These are phyloP conservation scores for Mortierella sp. DNA, from an alignment of 371 early-diverging fungal genomes.

Conservation along the genomic window DNA sequence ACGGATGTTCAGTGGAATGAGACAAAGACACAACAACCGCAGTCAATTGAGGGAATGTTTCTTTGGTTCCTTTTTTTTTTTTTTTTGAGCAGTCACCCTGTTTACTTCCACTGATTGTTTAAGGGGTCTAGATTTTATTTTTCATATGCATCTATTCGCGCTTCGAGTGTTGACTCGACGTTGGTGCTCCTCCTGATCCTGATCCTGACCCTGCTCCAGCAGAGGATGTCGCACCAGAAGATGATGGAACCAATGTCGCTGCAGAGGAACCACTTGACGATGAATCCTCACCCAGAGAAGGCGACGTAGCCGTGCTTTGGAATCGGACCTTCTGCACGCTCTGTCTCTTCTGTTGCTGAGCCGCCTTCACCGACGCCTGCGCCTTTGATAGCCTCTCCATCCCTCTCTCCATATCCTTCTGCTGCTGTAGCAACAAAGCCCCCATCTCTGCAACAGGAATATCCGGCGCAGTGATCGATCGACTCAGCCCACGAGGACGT, in stretches of 20 bases:
- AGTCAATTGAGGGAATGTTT: constrained; percentile 2
- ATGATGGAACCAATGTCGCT: not conserved
- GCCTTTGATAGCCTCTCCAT: constrained; percentile 45
- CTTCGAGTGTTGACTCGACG: not conserved
- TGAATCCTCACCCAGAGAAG: not conserved
- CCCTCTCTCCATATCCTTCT: constrained; percentile 44
- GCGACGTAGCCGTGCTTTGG: constrained; percentile 7
- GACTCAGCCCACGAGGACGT: constrained; percentile 39
- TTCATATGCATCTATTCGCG: too few relatives aligned
- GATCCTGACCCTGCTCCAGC: not conserved
- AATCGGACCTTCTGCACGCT: constrained; percentile 34
- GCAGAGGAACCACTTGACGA: constrained; percentile 1
- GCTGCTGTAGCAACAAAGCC: constrained; percentile 39
- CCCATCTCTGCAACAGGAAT: constrained; percentile 49
- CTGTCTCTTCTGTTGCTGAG: constrained; percentile 27
- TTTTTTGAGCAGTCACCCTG: constrained; percentile 3
- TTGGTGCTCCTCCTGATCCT: not conserved
- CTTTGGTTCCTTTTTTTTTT: not conserved
- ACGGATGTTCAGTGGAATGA: not conserved
- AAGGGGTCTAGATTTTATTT: not conserved
- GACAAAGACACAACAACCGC: not conserved
- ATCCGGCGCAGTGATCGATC: constrained; percentile 48
- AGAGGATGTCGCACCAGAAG: not conserved
- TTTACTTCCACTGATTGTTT: not conserved
- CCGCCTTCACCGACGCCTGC: constrained; percentile 35